A percentile compares a stretch with the other conserved stretches of the same genome.
Conservation (phyloP, 2,329 filamentous ascomycete genomes). For the Colletotrichum endophyticum region DNA sequence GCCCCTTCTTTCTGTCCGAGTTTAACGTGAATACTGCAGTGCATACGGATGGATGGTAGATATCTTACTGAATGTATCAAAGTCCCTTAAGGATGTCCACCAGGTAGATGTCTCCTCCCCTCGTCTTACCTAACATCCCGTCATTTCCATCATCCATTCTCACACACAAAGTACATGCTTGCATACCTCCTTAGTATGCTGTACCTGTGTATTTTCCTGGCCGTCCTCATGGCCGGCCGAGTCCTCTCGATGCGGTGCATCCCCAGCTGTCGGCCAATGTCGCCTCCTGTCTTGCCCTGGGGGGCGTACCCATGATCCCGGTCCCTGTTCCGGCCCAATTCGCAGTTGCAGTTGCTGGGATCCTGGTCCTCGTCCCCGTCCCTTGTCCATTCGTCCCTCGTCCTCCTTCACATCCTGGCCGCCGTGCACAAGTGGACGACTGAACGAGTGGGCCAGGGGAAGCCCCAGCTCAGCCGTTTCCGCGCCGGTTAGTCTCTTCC, state of each 20-base stretch:
- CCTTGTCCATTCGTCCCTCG: neutral
- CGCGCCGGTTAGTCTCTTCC: neutral
- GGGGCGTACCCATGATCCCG: slow-evolving; percentile 11
- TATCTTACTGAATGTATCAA: neutral
- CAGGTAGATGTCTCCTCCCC: neutral
- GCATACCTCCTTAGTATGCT: neutral
- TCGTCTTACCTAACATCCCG: neutral
- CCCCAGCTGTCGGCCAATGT: slow-evolving; percentile 1
- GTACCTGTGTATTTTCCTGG: neutral
- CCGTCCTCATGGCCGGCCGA: neutral
- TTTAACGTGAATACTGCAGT: neutral
- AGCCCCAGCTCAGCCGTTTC: slow-evolving; percentile 11
- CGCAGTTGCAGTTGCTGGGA: neutral
- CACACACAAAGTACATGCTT: neutral
- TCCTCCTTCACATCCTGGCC: neutral
- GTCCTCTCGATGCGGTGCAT: neutral
- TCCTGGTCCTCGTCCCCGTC: neutral
- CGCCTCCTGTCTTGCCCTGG: slow-evolving; percentile 8
- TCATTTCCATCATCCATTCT: neutral
- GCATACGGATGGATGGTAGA: neutral
- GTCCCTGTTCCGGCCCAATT: neutral
- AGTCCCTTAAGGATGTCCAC: neutral
- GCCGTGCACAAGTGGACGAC: neutral
- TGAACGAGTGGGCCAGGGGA: neutral
- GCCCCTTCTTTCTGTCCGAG: neutral